Conservation (phyloP, 495 filamentous ascomycete species). For the Penicillium paxilli region DNA sequence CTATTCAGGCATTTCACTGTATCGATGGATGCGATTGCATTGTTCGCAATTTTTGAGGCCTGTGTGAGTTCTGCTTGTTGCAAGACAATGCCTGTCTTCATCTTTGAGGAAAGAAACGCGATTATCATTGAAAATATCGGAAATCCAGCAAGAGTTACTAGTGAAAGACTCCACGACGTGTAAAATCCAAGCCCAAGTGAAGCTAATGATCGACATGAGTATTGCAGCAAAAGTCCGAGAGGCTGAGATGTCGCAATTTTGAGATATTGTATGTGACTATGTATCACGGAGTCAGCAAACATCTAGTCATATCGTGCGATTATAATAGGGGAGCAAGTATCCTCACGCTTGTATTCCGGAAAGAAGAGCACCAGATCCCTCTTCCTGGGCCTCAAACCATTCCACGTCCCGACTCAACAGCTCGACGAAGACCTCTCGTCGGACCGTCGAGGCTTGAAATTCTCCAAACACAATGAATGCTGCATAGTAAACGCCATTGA, state of each 20-base stretch:
- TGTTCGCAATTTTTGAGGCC: slow-evolving; percentile 72
- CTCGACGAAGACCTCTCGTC: slow-evolving; percentile 62
- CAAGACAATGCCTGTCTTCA: slow-evolving; percentile 63
- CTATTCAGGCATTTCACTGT: slow-evolving; percentile 88
- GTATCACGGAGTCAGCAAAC: slow-evolving; percentile 1
- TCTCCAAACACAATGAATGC: slow-evolving; percentile 78
- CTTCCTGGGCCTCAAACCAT: slow-evolving; percentile 77
- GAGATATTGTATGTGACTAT: slow-evolving; percentile 78
- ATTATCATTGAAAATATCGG: slow-evolving; percentile 66
- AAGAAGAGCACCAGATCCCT: slow-evolving; percentile 72
- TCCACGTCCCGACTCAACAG: slow-evolving; percentile 70
- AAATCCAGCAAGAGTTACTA: slow-evolving; percentile 77
- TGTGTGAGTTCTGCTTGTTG: slow-evolving; percentile 68
- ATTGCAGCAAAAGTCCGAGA: slow-evolving; percentile 66
- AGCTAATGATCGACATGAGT: slow-evolving; percentile 57
- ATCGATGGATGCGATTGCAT: slow-evolving; percentile 72
- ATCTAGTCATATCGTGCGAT: background rate
- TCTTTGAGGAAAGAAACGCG: slow-evolving; percentile 54
- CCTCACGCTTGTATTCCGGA: slow-evolving; percentile 69
- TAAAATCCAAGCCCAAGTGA: slow-evolving; percentile 71
- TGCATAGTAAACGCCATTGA: slow-evolving; percentile 63
- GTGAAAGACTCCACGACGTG: slow-evolving; percentile 80
- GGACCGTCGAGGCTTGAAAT: slow-evolving; percentile 67
- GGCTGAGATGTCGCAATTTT: slow-evolving; percentile 78
- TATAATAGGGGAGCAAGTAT: background rate